Evolutionary conservation across 331 rosid genomes (phyloP).

Genomic region (Malus hybrid): DNA sequence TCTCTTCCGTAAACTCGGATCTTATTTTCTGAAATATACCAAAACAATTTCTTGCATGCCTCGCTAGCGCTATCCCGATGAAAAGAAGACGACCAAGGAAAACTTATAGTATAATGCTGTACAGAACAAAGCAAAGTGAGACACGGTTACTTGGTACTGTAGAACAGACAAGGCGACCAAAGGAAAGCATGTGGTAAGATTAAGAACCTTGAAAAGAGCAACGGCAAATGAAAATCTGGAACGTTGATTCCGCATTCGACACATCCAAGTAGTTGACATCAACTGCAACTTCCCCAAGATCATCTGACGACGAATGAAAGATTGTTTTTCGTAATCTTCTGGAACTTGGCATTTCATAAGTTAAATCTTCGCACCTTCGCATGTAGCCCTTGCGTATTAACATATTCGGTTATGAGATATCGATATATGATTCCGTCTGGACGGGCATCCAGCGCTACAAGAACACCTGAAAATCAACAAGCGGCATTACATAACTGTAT

Average conservation of each 20-base stretch:
- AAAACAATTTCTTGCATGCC: too few species aligned
- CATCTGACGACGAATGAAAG: conserved; percentile 41
- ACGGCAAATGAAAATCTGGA: conserved; percentile 74
- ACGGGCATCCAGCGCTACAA: conserved; percentile 72
- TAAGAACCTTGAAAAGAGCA: conserved; percentile 5
- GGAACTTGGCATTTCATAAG: background rate
- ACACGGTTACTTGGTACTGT: background rate
- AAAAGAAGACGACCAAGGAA: too few species aligned
- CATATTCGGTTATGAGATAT: conserved; percentile 78
- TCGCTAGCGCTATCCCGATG: too few species aligned
- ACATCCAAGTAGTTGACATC: conserved; percentile 51
- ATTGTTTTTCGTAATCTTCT: background rate
- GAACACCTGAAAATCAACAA: conserved; percentile 43
- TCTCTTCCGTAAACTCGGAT: too few species aligned
- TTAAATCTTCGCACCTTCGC: conserved; percentile 50
- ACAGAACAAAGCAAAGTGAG: background rate
- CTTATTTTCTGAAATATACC: too few species aligned
- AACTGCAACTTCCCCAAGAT: conserved; percentile 66
- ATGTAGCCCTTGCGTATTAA: conserved; percentile 61
- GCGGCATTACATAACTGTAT: background rate
- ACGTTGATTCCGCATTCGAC: too few species aligned
- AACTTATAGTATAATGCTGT: background rate
- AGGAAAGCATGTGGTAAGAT: background rate
- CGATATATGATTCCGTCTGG: conserved; percentile 73
- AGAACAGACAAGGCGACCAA: background rate